Base-by-base conservation (phyloP, 495 filamentous ascomycete species). In the Xanthoparmelia taractica region DNA sequence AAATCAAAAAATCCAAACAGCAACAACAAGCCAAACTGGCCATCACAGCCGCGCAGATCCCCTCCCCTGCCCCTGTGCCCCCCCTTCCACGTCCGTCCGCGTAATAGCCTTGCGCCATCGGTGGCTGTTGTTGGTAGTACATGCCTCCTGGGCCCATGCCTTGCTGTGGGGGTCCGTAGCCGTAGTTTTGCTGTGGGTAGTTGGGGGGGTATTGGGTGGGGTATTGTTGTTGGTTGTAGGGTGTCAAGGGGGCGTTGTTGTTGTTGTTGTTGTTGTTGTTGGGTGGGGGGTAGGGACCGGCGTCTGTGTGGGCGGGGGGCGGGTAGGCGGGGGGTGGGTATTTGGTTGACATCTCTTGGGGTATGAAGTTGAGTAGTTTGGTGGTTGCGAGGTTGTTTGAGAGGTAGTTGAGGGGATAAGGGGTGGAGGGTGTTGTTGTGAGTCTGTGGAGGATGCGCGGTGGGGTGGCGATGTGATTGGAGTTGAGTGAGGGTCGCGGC, bases 21-120 rank as follows among this genome's bases (percentile, higher is more conserved):
- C 74, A 76, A 70, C 74, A 76, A 67, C 73, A 74, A 31, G 74
- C 74, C 63, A 73, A 55, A 52, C 65, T 70, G 5, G 66, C 74
- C 65, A 69, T 57, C 43, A 76, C 25, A 11, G 72, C 74, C 45
- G 74, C 73, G 20, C 67, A 69, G 29, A 75, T 63, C 36, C 73
- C 71, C 37, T 60, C 65, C 17, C 65, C 68, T 6, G 61, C 67
- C 0, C 67, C 68, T 12, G 17, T 29, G 41, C 63, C 25, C 56
- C 63, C 33, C 58, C 67, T 41, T 29, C 63, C 60, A 31, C 66
- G 52, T 38, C 54, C 41, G 34, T 62, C 69, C 18, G 57, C 67
- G 33, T 64, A 70, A 64, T 72, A 72, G 31, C 67, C 68, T 50
- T 65, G 65, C 33, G 62, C 65, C 47, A 57, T 62, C 43, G 7